A percentile compares a stretch with the other conserved stretches of the same genome.
These are phyloP conservation scores for Trichoderma cornu-damae DNA, from an alignment of 2,329 filamentous ascomycete species.

Conservation along the genomic window DNA sequence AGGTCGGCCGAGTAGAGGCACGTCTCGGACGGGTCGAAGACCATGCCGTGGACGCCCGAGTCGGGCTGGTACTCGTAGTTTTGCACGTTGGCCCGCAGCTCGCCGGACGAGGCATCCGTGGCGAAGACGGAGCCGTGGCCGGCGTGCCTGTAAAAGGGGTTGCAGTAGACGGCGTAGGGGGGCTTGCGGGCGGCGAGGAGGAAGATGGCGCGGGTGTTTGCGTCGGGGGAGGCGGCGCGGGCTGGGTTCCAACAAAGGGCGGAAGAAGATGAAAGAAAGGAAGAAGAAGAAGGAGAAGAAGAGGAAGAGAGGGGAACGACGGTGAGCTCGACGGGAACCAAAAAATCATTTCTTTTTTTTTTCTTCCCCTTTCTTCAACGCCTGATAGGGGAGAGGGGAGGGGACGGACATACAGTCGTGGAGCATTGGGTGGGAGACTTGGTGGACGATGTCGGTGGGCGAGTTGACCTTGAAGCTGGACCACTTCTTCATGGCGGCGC, in stretches of 20 bases:
- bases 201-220: slow-evolving; percentile 86
- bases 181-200: slow-evolving; percentile 71
- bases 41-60: slow-evolving; percentile 76
- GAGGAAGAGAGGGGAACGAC: too few relatives aligned
- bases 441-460: slow-evolving; percentile 70
- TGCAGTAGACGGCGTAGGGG: slow-evolving; percentile 80
- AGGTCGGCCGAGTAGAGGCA: slow-evolving; percentile 78
- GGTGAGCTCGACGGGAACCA: too few relatives aligned
- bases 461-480: slow-evolving; percentile 72
- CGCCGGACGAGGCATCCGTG: slow-evolving; percentile 48
- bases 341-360: too few relatives aligned
- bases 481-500: slow-evolving; percentile 92
- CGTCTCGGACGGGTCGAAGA: slow-evolving; percentile 67
- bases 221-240: slow-evolving; percentile 60
- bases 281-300: too few relatives aligned
- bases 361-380: background rate
- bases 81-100: slow-evolving; percentile 60
- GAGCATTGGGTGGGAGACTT: slow-evolving; percentile 67
- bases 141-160: slow-evolving; percentile 84
- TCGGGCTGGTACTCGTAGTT: slow-evolving; percentile 66
- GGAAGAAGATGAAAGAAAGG: too few relatives aligned
- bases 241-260: too few relatives aligned
- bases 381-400: too few relatives aligned
- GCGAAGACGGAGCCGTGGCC: slow-evolving; percentile 75
- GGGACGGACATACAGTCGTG: slow-evolving; percentile 60